Evolutionary conservation across 208 protist species (phyloP).

Genomic region (Trypanosoma melophagium): DNA sequence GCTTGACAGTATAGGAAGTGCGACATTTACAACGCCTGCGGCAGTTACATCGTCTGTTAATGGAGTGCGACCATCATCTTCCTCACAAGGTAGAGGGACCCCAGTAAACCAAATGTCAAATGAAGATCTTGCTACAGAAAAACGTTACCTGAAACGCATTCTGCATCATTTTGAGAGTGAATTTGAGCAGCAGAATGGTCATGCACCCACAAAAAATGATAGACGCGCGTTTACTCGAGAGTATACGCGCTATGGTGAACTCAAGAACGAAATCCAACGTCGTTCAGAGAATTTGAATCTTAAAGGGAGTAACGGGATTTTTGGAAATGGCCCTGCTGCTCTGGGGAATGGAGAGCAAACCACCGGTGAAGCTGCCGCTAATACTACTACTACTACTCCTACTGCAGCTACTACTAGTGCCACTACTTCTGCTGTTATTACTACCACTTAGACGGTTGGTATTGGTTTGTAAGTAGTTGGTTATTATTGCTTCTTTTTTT

Average conservation of each 20-base stretch:
- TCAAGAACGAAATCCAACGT: conserved; percentile 72
- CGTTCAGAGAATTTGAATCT: conserved; percentile 17
- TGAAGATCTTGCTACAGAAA: conserved; percentile 60
- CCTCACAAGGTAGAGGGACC: conserved; percentile 11
- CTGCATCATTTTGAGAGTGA: conserved; percentile 79
- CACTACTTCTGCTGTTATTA: neutral
- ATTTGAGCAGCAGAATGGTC: conserved; percentile 60
- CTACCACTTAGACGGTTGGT: neutral
- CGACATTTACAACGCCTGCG: neutral
- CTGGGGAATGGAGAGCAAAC: no score
- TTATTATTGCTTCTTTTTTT: neutral
- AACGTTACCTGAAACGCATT: conserved; percentile 76
- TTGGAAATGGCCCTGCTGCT: neutral
- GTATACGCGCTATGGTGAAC: conserved; percentile 79
- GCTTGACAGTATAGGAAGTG: neutral
- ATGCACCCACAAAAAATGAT: conserved; percentile 57
- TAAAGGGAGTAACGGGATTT: neutral
- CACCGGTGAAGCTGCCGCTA: no score
- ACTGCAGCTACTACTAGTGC: no score
- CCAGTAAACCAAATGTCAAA: conserved; percentile 51
- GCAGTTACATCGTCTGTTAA: conserved; percentile 3
- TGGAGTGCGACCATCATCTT: neutral
- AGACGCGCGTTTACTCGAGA: conserved; percentile 50
- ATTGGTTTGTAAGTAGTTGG: neutral
- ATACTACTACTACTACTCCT: no score